phyloP scores from a whole-genome alignment of 2,329 filamentous ascomycete genomes.

The Graphilbum sp. region DNA sequence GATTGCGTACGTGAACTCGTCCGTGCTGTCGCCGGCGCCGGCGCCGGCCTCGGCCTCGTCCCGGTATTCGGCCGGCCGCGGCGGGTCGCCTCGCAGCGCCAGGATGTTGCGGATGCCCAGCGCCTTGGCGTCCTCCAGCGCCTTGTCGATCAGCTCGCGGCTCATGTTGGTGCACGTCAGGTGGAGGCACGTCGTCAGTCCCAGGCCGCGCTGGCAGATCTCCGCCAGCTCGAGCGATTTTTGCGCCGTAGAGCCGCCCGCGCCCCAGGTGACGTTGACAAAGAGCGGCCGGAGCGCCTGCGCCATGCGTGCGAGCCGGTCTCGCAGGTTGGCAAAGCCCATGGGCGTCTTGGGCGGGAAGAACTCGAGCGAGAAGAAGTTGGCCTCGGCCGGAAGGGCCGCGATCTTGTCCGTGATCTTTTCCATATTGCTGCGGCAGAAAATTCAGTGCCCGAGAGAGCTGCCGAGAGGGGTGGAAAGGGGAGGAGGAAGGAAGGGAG shows the following conservation, averaged over 20 bases:
- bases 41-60: conserved; percentile 21
- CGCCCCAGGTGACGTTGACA: conserved; percentile 95
- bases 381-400: conserved; percentile 62
- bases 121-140: conserved; percentile 77
- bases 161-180: conserved; percentile 98
- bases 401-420: conserved; percentile 93
- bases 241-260: conserved; percentile 76
- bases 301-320: conserved; percentile 88
- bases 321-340: conserved; percentile 65
- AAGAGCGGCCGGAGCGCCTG: conserved; percentile 81
- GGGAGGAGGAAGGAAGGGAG: background rate
- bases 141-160: conserved; percentile 66
- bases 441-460: no score
- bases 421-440: conserved; percentile 39
- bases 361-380: conserved; percentile 96
- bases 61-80: conserved; percentile 74
- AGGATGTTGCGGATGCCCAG: conserved; percentile 89
- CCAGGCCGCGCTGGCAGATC: conserved; percentile 81
- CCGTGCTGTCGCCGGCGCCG: conserved; percentile 45
- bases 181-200: conserved; percentile 87
- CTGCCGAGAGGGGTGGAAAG: background rate
- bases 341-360: conserved; percentile 96
- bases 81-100: conserved; percentile 80
- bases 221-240: conserved; percentile 92
- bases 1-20: conserved; percentile 74